These are phyloP conservation scores for Rhizopus microsporus DNA, from an alignment of 371 early-diverging fungal genomes.

Conservation along the genomic window DNA sequence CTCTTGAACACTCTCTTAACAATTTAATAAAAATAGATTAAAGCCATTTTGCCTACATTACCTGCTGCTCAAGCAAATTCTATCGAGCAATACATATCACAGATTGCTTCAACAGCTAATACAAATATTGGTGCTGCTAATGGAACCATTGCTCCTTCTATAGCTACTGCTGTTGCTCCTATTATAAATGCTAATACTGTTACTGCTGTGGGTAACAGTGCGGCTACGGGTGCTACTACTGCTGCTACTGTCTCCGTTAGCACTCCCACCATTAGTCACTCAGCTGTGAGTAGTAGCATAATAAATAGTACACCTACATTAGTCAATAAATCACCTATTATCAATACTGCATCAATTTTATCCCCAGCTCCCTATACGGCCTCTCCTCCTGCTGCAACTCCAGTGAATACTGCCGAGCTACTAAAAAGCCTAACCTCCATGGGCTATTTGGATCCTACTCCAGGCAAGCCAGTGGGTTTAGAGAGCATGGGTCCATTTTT, in stretches of 20 bases:
- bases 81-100: constrained; percentile 42
- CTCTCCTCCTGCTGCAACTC: constrained; percentile 1
- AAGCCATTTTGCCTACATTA: constrained; percentile 45
- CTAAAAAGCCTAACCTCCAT: constrained; percentile 42
- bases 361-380: not conserved
- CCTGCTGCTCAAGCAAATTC: constrained; percentile 37
- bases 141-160: constrained; percentile 14
- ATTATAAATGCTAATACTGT: not conserved
- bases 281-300: not conserved
- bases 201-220: constrained; percentile 9
- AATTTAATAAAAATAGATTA: constrained; percentile 25
- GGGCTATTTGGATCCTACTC: constrained; percentile 30
- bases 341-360: constrained; percentile 7
- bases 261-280: constrained; percentile 1
- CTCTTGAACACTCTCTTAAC: not conserved
- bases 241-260: not conserved
- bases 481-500: constrained; percentile 26
- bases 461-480: constrained; percentile 5
- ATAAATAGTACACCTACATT: constrained; percentile 1
- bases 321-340: constrained; percentile 10
- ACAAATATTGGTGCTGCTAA: constrained; percentile 20
- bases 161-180: not conserved
- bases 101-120: constrained; percentile 28
- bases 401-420: constrained; percentile 33
- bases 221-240: constrained; percentile 4